Conservation (phyloP, 179 eudicot species). For the Silene vulgaris region DNA sequence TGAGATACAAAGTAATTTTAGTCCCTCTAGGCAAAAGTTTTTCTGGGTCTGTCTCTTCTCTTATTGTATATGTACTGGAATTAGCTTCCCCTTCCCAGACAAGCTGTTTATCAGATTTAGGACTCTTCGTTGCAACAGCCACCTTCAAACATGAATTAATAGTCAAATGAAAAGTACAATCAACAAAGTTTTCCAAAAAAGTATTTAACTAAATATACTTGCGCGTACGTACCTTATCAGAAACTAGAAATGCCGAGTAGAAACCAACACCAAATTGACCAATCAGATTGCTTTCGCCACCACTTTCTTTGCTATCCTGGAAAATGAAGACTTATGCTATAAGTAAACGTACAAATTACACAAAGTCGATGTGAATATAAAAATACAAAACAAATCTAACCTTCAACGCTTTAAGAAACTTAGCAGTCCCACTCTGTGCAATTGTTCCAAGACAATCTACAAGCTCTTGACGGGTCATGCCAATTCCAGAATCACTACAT, state of each 20-base stretch:
- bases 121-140: constrained; percentile 79
- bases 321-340: not conserved
- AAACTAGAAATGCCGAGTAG: constrained; percentile 89
- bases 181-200: not conserved
- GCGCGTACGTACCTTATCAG: constrained; percentile 65
- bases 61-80: constrained; percentile 73
- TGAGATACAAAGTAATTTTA: constrained; percentile 63
- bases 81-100: constrained; percentile 98
- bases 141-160: constrained; percentile 42
- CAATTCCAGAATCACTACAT: constrained; percentile 89
- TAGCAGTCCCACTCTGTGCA: constrained; percentile 99
- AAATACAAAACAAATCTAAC: constrained; percentile 28
- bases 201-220: not conserved
- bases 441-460: constrained; percentile 95
- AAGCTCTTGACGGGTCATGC: constrained; percentile 90
- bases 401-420: constrained; percentile 86
- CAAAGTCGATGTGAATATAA: not conserved
- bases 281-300: constrained; percentile 78
- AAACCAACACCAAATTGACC: constrained; percentile 99
- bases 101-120: constrained; percentile 88
- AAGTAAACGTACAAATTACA: not conserved
- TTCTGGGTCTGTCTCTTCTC: constrained; percentile 83
- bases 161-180: not conserved
- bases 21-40: constrained; percentile 90
- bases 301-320: constrained; percentile 95